Evolutionary conservation across 495 filamentous ascomycete species (phyloP), one percentile per base, ranked within the genome.

Genomic region (Patellaria atrata): DNA sequence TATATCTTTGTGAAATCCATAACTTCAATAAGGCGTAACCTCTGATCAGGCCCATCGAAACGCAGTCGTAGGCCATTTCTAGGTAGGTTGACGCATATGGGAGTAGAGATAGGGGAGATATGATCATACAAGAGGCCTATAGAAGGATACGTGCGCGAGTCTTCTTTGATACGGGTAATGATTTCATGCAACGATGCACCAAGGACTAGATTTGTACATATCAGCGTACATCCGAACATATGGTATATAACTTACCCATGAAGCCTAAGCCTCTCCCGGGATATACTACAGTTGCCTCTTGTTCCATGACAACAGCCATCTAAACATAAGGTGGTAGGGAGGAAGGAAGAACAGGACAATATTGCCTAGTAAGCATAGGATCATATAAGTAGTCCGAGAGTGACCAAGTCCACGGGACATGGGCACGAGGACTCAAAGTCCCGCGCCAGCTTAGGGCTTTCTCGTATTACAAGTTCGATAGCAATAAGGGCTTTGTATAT

Each of bases 41-140:
- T 70, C 58, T 97, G 89, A 47, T 94, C 84, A 2, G 83, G 75
- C 0, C 87, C 89, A 51, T 97, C 89, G 47, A 97, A 97, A 17
- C 79, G 82, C 30, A 96, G 59, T 9, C 87, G 80, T 17, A 97
- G 47, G 13, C 89, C 89, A 56, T 94, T 94, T 4, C 67, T 65
- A 7, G 84, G 80, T 8, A 94, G 70, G 23, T 62, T 66, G 19
- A 97, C 50, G 22, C 79, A 53, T 14, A 93, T 65, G 1, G 82
- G 80, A 4, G 72, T 64, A n/a, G 52, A 60, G 7, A 94, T 63
- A 18, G 89, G 89, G 10, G 77, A 59, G 11, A 58, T 55, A 5
- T 70, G 58, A 15, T 79, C 79, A 56, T 89, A 87, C 34, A 71
- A 68, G 29, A 94, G 57, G 35, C 93, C 75, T 50, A 94, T 78